phyloP scores from a whole-genome alignment of 148 eudicot species.

The Hydrangea macrophylla region DNA sequence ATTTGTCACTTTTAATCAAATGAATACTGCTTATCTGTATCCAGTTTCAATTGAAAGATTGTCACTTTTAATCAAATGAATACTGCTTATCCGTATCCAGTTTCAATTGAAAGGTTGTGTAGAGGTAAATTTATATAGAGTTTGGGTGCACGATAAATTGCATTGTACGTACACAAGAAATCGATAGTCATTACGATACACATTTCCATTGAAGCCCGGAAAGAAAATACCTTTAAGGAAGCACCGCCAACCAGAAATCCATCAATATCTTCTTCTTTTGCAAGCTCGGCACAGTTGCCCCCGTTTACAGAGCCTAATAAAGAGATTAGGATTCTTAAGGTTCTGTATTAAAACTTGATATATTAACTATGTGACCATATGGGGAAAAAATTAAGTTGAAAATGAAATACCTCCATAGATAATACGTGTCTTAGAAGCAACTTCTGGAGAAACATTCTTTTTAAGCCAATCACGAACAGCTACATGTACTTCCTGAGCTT shows the following conservation, averaged over 20 bases:
- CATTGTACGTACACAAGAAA: no score
- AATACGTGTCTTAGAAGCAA: constrained; percentile 92
- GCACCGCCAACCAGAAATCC: constrained; percentile 99
- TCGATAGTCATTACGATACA: background rate
- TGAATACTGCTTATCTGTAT: no score
- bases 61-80: no score
- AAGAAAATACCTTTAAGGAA: constrained; percentile 72
- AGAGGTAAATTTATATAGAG: no score
- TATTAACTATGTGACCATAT: background rate
- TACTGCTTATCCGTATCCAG: no score
- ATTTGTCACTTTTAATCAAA: no score
- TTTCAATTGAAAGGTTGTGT: no score
- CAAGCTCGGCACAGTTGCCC: constrained; percentile 90
- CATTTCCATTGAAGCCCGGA: background rate
- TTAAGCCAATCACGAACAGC: constrained; percentile 97
- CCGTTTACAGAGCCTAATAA: constrained; percentile 94
- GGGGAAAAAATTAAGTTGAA: background rate
- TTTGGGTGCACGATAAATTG: no score
- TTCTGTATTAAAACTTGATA: no score
- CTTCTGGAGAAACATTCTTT: constrained; percentile 89
- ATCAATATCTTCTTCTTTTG: constrained; percentile 93
- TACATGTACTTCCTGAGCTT: constrained; percentile 94
- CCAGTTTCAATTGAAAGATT: no score
- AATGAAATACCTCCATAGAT: constrained; percentile 87
- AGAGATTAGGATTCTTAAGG: background rate